Base-by-base conservation (phyloP, 1,284 basidiomycete genomes). In the Leccinum subrobustum region DNA sequence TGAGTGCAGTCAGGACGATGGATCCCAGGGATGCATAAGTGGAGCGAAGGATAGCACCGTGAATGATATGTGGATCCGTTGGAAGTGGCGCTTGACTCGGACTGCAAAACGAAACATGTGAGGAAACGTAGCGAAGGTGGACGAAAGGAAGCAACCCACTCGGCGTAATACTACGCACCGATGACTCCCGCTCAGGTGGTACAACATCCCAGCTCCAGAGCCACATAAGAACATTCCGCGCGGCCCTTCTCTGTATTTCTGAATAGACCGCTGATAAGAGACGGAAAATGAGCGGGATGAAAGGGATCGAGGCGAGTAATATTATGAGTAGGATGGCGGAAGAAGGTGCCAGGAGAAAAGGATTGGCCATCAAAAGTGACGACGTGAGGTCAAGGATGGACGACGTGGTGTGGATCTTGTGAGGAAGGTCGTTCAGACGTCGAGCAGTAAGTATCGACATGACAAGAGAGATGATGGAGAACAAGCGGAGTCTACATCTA, bases 131-230 rank as follows among this genome's bases (percentile, higher is more conserved):
- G 51, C 42, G 14, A 12, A 29, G 4, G 11, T 23, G 12, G 18
- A 7, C 35, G 3, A n/a, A 47, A 50, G 16, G 27, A 23, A 11
- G 1, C 20, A 3, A 77, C 84, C 71, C 71, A 92, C 88, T 92
- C 84, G 53, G 90, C 83, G 70, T 95, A 96, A 73, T 96, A 97
- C 94, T 95, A 98, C 47, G 91, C 88, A 1, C 93, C 95, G 42
- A 98, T 85, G 1, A 95, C 92, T 27, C 87, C 90, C 1, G 93
- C 88, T 52, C 89, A 87, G 0, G 88, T 86, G 47, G 91, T 92
- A 5, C 86, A 3, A 97, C 88, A 16, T 88, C 91, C 92, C 94
- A 96, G 9, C 85, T 91, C 95, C 95, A 98, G 2, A 95, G 75
- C 92, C 94, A 96, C 0, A 92, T 79, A 0, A 78, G 78, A 2